A percentile compares a stretch with the other conserved stretches of the same genome.
These are phyloP conservation scores for Moesziomyces antarcticus DNA, from an alignment of 1,284 basidiomycete species.

Conservation along the genomic window DNA sequence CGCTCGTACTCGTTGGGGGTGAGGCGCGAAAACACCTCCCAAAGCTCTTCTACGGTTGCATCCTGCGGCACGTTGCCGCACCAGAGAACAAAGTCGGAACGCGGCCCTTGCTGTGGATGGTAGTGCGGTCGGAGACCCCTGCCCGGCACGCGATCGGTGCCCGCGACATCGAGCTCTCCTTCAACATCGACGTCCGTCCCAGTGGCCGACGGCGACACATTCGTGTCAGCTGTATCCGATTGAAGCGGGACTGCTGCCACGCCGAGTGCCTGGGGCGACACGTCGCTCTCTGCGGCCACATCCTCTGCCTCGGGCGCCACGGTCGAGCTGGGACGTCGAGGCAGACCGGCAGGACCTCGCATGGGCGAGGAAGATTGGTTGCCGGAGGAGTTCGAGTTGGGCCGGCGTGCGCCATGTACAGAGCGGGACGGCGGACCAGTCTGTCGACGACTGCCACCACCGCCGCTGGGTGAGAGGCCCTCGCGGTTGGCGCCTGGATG, in stretches of 20 bases:
- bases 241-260: conserved; percentile 1
- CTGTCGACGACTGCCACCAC: conserved; percentile 19
- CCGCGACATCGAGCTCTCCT: conserved; percentile 8
- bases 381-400: conserved; percentile 31
- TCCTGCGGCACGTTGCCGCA: conserved; percentile 85
- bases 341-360: conserved; percentile 8
- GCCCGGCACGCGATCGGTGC: conserved; percentile 33
- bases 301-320: not conserved
- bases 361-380: conserved; percentile 18
- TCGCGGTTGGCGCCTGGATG: conserved; percentile 7
- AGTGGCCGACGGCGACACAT: not conserved
- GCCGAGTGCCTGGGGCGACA: conserved; percentile 3
- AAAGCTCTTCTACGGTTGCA: conserved; percentile 86
- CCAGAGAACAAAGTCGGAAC: conserved; percentile 97
- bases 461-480: not conserved
- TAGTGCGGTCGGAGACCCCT: conserved; percentile 42
- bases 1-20: conserved; percentile 25
- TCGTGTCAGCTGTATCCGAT: not conserved
- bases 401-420: conserved; percentile 4
- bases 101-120: conserved; percentile 69
- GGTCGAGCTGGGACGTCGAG: conserved; percentile 13
- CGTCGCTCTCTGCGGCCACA: not conserved
- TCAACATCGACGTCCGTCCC: conserved; percentile 8
- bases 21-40: conserved; percentile 77
- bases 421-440: conserved; percentile 19